Conservation (phyloP, 1,284 basidiomycete species). For the Ustanciosporium gigantosporum region DNA sequence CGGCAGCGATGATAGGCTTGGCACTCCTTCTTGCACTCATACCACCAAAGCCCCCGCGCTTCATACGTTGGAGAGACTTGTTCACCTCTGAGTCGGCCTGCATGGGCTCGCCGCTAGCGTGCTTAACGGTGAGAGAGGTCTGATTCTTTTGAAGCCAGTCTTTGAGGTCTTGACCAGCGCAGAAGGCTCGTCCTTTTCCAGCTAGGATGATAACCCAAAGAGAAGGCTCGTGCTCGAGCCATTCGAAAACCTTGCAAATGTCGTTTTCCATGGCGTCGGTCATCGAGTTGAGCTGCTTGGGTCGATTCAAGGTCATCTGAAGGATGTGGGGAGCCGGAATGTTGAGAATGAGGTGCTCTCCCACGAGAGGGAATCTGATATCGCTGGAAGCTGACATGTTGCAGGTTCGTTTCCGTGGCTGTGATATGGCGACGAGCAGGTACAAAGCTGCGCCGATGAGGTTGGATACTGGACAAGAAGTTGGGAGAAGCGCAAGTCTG, state of each 20-base stretch:
- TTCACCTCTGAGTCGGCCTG: constrained; percentile 21
- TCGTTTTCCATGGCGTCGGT: constrained; percentile 66
- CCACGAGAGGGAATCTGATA: constrained; percentile 30
- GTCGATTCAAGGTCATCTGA: constrained; percentile 75
- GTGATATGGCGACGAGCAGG: neutral
- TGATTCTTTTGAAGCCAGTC: constrained; percentile 37
- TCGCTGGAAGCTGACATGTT: constrained; percentile 14
- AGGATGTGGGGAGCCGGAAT: constrained; percentile 63
- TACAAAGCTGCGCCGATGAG: too few species aligned
- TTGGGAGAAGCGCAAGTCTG: too few species aligned
- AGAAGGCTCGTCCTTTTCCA: constrained; percentile 76
- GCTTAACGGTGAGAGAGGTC: constrained; percentile 9
- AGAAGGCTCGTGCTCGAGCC: constrained; percentile 75
- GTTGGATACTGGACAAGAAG: too few species aligned
- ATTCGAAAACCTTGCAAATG: constrained; percentile 69
- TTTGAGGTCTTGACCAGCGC: constrained; percentile 65
- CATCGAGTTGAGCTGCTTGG: constrained; percentile 74
- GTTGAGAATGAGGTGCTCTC: constrained; percentile 43
- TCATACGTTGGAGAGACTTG: constrained; percentile 16
- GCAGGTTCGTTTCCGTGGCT: too few species aligned
- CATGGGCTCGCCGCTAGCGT: constrained; percentile 27
- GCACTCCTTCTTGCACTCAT: constrained; percentile 69
- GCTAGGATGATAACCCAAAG: constrained; percentile 80
- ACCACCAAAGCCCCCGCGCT: constrained; percentile 73
- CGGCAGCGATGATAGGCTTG: constrained; percentile 82